phyloP scores from a whole-genome alignment of 2,329 filamentous ascomycete genomes.

The Nigrograna mackinnonii region DNA sequence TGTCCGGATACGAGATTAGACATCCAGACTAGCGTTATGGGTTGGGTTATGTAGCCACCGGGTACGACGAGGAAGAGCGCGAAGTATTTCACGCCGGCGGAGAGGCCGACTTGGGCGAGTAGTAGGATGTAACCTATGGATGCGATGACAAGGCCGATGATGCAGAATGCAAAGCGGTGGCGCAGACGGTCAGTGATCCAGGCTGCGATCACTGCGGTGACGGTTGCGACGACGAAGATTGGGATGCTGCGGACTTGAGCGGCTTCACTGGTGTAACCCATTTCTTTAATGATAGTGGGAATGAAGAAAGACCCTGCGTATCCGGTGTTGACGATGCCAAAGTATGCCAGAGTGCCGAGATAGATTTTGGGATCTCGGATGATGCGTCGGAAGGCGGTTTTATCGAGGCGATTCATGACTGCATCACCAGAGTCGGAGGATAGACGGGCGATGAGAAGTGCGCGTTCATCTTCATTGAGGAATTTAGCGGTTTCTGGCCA shows the following conservation, averaged over 20 bases:
- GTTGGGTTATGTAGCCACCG: constrained; percentile 59
- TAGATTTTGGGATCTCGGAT: constrained; percentile 39
- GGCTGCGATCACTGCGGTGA: constrained; percentile 41
- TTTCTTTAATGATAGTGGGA: constrained; percentile 43
- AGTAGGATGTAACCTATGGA: constrained; percentile 61
- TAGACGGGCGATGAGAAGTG: constrained; percentile 31
- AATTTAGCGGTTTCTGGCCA: constrained; percentile 45
- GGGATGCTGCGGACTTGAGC: constrained; percentile 45
- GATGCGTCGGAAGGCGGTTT: constrained; percentile 49
- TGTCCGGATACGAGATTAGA: constrained; percentile 61
- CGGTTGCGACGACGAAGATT: constrained; percentile 42
- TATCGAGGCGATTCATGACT: constrained; percentile 59
- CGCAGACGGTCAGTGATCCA: constrained; percentile 54
- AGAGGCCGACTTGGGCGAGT: constrained; percentile 49
- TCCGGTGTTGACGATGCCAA: constrained; percentile 49
- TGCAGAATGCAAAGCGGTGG: constrained; percentile 58
- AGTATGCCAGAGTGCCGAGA: constrained; percentile 5
- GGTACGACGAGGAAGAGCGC: constrained; percentile 59
- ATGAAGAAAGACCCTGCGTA: constrained; percentile 49
- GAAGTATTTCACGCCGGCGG: constrained; percentile 55
- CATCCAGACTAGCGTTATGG: constrained; percentile 60
- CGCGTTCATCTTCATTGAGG: constrained; percentile 27
- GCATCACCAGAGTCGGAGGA: constrained; percentile 31
- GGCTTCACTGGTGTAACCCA: constrained; percentile 40
- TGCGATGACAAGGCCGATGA: constrained; percentile 52